Evolutionary conservation across 2,329 filamentous ascomycete genomes (phyloP).

Genomic region (Apiospora koreana): DNA sequence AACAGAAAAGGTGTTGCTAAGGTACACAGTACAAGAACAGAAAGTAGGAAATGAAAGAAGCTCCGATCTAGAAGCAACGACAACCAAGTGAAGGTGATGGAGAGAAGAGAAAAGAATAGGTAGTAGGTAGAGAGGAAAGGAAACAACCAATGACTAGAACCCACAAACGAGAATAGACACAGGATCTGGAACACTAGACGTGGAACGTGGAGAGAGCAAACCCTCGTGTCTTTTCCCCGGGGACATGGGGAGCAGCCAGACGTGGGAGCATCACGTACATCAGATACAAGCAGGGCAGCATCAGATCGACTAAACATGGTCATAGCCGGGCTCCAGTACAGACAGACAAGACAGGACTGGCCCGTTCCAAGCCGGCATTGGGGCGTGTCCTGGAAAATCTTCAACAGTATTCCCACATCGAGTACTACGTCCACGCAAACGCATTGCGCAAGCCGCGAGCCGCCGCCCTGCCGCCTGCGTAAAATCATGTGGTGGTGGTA

Average conservation of each 20-base stretch:
- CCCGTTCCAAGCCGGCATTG: background rate
- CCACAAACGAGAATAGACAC: constrained; percentile 12
- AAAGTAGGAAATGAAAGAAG: constrained; percentile 23
- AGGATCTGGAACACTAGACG: background rate
- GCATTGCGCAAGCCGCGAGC: constrained; percentile 1
- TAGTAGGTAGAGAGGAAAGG: constrained; percentile 15
- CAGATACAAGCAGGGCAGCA: background rate
- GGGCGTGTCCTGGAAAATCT: background rate
- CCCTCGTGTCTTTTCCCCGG: background rate
- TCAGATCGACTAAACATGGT: background rate
- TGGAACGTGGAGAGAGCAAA: background rate
- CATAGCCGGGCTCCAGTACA: background rate
- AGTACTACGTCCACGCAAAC: background rate
- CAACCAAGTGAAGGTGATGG: constrained; percentile 10
- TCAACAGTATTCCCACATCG: background rate
- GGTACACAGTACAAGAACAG: constrained; percentile 15
- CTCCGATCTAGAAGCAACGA: constrained; percentile 28
- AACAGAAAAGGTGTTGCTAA: background rate
- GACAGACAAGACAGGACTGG: background rate
- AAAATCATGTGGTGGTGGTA: background rate
- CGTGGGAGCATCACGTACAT: too few relatives aligned
- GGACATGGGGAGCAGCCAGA: background rate
- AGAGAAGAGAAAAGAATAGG: constrained; percentile 18
- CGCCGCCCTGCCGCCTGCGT: too few relatives aligned
- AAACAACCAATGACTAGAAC: constrained; percentile 14